Conservation (phyloP, 345 rosid species). For the Rhizophora apiculata region DNA sequence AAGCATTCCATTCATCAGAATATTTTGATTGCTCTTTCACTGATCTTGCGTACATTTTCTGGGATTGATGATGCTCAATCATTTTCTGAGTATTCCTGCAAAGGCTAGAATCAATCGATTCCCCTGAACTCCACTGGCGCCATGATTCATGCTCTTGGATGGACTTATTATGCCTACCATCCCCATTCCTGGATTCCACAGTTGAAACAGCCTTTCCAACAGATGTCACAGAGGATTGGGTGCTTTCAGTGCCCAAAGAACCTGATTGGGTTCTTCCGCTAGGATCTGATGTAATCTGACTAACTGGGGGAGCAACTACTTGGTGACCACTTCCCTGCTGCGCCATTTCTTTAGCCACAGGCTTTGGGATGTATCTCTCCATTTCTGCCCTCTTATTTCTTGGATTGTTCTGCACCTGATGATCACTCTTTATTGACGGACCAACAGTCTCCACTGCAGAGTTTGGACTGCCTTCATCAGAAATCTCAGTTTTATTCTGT, state of each 20-base stretch:
- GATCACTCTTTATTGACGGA: constrained; percentile 45
- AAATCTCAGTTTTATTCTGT: constrained; percentile 53
- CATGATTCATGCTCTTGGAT: constrained; percentile 65
- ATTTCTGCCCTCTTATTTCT: constrained; percentile 84
- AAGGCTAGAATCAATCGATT: constrained; percentile 32
- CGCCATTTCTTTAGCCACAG: constrained; percentile 81
- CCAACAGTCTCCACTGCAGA: constrained; percentile 34
- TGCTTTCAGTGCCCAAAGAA: constrained; percentile 31
- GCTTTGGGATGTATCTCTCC: constrained; percentile 86
- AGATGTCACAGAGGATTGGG: constrained; percentile 32
- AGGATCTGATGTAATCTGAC: constrained; percentile 32
- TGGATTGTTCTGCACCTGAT: constrained; percentile 50
- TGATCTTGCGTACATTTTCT: constrained; percentile 32
- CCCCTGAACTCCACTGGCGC: constrained; percentile 58
- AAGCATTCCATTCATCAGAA: constrained; percentile 43
- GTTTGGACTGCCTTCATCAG: constrained; percentile 46
- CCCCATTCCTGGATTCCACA: constrained; percentile 48
- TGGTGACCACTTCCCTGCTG: constrained; percentile 56
- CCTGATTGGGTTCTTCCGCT: constrained; percentile 33
- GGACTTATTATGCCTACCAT: constrained; percentile 50
- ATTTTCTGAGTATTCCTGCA: constrained; percentile 39
- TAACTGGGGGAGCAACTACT: constrained; percentile 29
- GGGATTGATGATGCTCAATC: constrained; percentile 41
- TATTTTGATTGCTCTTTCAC: constrained; percentile 42
- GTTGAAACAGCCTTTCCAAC: constrained; percentile 35